phyloP scores from a whole-genome alignment of 305 asterid species.

The Solanum aculeatissimum region DNA sequence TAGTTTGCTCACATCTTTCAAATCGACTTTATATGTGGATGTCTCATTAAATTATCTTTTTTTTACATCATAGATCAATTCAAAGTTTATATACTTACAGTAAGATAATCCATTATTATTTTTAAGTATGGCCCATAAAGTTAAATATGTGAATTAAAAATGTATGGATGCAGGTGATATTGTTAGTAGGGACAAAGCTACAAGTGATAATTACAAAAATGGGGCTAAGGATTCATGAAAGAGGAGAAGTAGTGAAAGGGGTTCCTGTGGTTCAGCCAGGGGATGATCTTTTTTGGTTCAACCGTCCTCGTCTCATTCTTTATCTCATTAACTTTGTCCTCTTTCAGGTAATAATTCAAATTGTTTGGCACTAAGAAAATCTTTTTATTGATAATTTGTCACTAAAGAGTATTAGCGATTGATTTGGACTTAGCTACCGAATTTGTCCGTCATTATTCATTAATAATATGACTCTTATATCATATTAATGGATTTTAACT shows the following conservation, averaged over 20 bases:
- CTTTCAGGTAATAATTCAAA: constrained; percentile 47
- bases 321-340: constrained; percentile 82
- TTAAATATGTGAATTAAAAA: not conserved
- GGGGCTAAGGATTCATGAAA: constrained; percentile 70
- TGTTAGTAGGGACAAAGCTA: constrained; percentile 76
- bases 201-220: constrained; percentile 85
- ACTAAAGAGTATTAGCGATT: too few species aligned
- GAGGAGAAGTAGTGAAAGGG: constrained; percentile 63
- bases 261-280: constrained; percentile 67
- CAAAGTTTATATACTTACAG: not conserved
- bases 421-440: too few species aligned
- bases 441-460: not conserved
- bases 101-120: too few species aligned
- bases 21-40: not conserved
- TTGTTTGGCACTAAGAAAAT: not conserved
- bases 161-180: constrained; percentile 38
- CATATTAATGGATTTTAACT: not conserved
- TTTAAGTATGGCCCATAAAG: not conserved
- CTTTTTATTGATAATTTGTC: too few species aligned
- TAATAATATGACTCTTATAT: not conserved
- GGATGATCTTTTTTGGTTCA: constrained; percentile 85
- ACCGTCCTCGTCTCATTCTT: constrained; percentile 62
- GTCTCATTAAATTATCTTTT: not conserved
- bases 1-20: not conserved
- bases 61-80: not conserved